Base-by-base conservation (phyloP, 148 eudicot genomes). In the Cornus kousa region DNA sequence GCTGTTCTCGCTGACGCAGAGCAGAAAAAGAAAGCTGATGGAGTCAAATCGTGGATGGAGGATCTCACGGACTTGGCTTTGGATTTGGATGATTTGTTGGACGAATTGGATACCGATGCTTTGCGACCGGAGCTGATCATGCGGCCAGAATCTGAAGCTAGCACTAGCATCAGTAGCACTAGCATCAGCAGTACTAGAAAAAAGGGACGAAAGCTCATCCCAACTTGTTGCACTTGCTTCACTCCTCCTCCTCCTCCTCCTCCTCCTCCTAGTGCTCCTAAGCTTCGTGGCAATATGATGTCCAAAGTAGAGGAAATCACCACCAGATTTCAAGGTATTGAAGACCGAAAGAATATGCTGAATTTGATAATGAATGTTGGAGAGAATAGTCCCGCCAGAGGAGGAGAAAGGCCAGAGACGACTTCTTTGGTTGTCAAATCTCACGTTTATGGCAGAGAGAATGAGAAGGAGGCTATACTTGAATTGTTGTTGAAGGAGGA, bases 21-120 rank as follows among this genome's bases (percentile, higher is more conserved):
- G n/a, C n/a, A n/a, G n/a, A n/a, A n/a, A n/a, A n/a, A n/a, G n/a
- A n/a, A n/a, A n/a, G n/a, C n/a, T n/a, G n/a, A n/a, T n/a, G n/a
- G n/a, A n/a, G n/a, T n/a, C n/a, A n/a, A n/a, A n/a, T n/a, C n/a
- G n/a, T n/a, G n/a, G n/a, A n/a, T n/a, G n/a, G 80, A 78, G 2
- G 80, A 81, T 1, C 71, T 85, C 70, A 67, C 72, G 28, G 71
- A 85, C 10, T 50, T 68, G 80, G 75, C n/a, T n/a, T n/a, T n/a
- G n/a, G n/a, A n/a, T n/a, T n/a, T n/a, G n/a, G n/a, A n/a, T n/a
- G n/a, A n/a, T 35, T 14, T 82, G 31, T 20, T 81, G 66, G 84
- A 85, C 5, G 76, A 79, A 66, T 73, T 82, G 65, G 77, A 70
- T n/a, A 64, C 68, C 3, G 78, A 75, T 53, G 73, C 72, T n/a